Conservation (phyloP, 345 rosid genomes). For the Diplotaxis tenuifolia region DNA sequence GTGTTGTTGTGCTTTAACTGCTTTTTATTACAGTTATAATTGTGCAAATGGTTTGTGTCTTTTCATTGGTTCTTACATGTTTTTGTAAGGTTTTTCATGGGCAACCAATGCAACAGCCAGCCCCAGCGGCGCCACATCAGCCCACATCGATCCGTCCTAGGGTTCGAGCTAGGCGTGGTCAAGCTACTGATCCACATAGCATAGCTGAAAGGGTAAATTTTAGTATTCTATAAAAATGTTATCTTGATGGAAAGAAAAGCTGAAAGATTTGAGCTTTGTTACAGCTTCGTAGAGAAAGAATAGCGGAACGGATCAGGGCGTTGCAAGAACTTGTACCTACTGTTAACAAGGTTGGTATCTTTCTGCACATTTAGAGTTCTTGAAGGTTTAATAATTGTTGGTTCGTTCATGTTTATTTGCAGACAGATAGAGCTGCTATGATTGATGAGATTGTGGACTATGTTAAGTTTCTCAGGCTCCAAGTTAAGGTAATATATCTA, state of each 20-base stretch:
- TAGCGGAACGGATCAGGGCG: slow-evolving; percentile 97
- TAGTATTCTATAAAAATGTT: not conserved
- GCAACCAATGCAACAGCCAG: slow-evolving; percentile 70
- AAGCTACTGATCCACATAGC: slow-evolving; percentile 99
- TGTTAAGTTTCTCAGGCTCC: slow-evolving; percentile 98
- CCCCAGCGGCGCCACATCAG: slow-evolving; percentile 78
- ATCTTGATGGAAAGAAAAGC: not conserved
- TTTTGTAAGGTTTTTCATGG: slow-evolving; percentile 75
- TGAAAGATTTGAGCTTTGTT: slow-evolving; percentile 19
- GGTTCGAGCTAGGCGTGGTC: slow-evolving; percentile 98
- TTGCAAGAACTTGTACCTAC: slow-evolving; percentile 97
- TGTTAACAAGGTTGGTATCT: slow-evolving; percentile 76
- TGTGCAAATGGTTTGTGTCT: not conserved
- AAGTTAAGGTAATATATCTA: slow-evolving; percentile 72
- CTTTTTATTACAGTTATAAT: not conserved
- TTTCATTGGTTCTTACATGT: not conserved
- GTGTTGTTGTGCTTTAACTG: not conserved
- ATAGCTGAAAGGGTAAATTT: slow-evolving; percentile 89
- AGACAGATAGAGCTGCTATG: slow-evolving; percentile 98
- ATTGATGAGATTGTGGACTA: slow-evolving; percentile 99
- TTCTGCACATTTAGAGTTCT: slow-evolving; percentile 23
- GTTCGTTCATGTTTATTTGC: slow-evolving; percentile 20
- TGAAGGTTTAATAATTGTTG: not conserved
- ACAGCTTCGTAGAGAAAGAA: slow-evolving; percentile 95
- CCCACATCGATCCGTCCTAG: slow-evolving; percentile 87